Evolutionary conservation across 352 stramenopile species (phyloP).

Genomic region (Phytophthora pluvialis): DNA sequence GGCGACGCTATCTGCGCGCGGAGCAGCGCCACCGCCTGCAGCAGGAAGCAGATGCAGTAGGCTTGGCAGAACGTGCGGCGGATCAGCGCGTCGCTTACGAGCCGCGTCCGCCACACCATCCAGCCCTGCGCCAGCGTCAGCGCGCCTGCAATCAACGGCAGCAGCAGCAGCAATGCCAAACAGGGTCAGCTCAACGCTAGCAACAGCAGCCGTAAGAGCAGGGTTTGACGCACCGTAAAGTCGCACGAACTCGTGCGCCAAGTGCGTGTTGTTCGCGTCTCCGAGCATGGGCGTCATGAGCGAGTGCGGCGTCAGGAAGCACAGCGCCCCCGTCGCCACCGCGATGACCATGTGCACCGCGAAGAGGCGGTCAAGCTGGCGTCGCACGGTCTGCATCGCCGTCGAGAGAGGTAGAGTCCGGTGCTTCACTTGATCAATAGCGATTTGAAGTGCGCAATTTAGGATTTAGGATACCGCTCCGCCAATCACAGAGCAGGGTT

Average conservation of each 20-base stretch:
- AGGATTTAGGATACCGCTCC: not conserved
- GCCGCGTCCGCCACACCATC: slow-evolving; percentile 87
- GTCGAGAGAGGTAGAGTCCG: not conserved
- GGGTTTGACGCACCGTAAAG: slow-evolving; percentile 65
- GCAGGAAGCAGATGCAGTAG: slow-evolving; percentile 88
- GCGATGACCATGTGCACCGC: slow-evolving; percentile 74
- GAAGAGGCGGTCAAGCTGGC: slow-evolving; percentile 86
- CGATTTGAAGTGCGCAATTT: slow-evolving; percentile 18
- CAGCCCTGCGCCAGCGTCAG: slow-evolving; percentile 85
- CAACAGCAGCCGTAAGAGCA: not conserved
- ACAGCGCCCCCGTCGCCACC: slow-evolving; percentile 68
- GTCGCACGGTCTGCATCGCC: slow-evolving; percentile 64
- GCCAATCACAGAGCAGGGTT: too few species aligned
- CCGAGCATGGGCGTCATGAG: slow-evolving; percentile 80
- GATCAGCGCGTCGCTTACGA: slow-evolving; percentile 86
- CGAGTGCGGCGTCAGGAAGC: slow-evolving; percentile 84
- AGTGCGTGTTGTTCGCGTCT: slow-evolving; percentile 79
- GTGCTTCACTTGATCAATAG: not conserved
- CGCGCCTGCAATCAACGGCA: slow-evolving; percentile 44
- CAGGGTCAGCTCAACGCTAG: not conserved
- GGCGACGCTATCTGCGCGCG: slow-evolving; percentile 76
- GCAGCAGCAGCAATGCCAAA: not conserved
- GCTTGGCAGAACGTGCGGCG: slow-evolving; percentile 89
- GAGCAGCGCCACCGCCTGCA: slow-evolving; percentile 76
- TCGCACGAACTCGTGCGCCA: slow-evolving; percentile 88